Conservation (phyloP, 1,139 yeast species). For the Arxiozyma telluris region DNA sequence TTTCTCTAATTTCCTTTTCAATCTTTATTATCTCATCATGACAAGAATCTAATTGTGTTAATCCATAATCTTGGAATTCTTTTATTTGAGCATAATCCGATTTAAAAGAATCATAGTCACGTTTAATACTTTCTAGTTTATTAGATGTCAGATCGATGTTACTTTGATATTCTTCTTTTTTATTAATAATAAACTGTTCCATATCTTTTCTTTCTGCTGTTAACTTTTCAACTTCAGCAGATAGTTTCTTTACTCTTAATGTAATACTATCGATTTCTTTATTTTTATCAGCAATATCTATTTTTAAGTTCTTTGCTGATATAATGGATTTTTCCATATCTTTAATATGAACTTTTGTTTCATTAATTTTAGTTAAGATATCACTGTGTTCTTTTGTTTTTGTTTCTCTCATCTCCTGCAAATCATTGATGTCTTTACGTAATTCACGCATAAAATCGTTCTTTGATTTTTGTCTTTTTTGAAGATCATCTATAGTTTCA, state of each 20-base stretch:
- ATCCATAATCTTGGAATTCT: neutral
- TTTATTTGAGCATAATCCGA: neutral
- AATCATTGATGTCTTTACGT: slow-evolving; percentile 38
- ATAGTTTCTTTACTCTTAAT: slow-evolving; percentile 1
- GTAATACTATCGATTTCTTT: slow-evolving; percentile 35
- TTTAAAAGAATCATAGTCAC: slow-evolving; percentile 1
- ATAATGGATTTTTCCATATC: slow-evolving; percentile 44
- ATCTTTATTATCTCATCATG: neutral
- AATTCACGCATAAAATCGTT: slow-evolving; percentile 38
- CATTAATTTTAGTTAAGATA: slow-evolving; percentile 47
- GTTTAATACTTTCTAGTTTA: neutral
- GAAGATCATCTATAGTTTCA: slow-evolving; percentile 42
- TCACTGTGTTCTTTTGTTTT: slow-evolving; percentile 41
- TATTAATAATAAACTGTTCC: slow-evolving; percentile 4
- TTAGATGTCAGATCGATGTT: neutral
- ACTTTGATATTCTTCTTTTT: neutral
- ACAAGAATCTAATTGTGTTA: neutral
- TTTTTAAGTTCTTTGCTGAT: slow-evolving; percentile 35
- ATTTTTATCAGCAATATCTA: slow-evolving; percentile 27
- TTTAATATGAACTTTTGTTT: slow-evolving; percentile 46
- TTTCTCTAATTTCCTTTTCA: slow-evolving; percentile 8
- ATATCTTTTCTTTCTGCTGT: slow-evolving; percentile 1
- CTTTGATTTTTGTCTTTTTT: slow-evolving; percentile 39
- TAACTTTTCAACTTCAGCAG: slow-evolving; percentile 4
- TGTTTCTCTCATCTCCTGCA: slow-evolving; percentile 43